A percentile compares a stretch with the other conserved stretches of the same genome.
These are phyloP conservation scores for Vaucheria bursata DNA, from an alignment of 352 stramenopile species.

Conservation along the genomic window DNA sequence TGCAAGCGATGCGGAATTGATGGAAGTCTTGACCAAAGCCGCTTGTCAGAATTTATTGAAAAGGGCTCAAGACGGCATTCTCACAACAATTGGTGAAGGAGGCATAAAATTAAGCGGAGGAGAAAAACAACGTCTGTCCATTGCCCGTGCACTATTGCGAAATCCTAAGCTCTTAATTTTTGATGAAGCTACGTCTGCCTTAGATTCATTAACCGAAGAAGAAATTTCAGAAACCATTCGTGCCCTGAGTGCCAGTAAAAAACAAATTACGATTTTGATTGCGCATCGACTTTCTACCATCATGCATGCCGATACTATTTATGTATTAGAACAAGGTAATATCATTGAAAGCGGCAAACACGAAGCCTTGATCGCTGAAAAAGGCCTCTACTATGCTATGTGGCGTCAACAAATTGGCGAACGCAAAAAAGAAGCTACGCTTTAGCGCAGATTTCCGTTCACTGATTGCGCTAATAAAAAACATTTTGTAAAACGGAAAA, in stretches of 20 bases:
- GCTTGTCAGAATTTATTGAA: slow-evolving; percentile 30
- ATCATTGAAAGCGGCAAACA: slow-evolving; percentile 20
- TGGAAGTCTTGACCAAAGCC: slow-evolving; percentile 14
- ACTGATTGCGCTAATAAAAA: too few relatives aligned
- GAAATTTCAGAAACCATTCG: slow-evolving; percentile 11
- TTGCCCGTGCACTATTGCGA: slow-evolving; percentile 19
- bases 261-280: slow-evolving; percentile 20
- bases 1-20: slow-evolving; percentile 19
- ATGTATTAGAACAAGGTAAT: slow-evolving; percentile 17
- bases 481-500: too few relatives aligned
- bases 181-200: slow-evolving; percentile 31
- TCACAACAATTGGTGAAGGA: slow-evolving; percentile 17
- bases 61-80: slow-evolving; percentile 12
- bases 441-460: too few relatives aligned
- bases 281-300: slow-evolving; percentile 16
- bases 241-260: slow-evolving; percentile 7
- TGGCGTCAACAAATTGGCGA: background rate
- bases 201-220: slow-evolving; percentile 22
- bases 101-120: slow-evolving; percentile 26
- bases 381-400: slow-evolving; percentile 6
- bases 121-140: slow-evolving; percentile 35
- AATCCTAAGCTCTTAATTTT: slow-evolving; percentile 26
- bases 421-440: background rate
- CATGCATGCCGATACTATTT: slow-evolving; percentile 14
- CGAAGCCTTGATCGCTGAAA: slow-evolving; percentile 1